Percentiles rank a stretch among this genome's conserved stretches.
Evolutionary conservation across 2,329 filamentous ascomycete species (phyloP).

Genomic region (Penicillium glabrum): DNA sequence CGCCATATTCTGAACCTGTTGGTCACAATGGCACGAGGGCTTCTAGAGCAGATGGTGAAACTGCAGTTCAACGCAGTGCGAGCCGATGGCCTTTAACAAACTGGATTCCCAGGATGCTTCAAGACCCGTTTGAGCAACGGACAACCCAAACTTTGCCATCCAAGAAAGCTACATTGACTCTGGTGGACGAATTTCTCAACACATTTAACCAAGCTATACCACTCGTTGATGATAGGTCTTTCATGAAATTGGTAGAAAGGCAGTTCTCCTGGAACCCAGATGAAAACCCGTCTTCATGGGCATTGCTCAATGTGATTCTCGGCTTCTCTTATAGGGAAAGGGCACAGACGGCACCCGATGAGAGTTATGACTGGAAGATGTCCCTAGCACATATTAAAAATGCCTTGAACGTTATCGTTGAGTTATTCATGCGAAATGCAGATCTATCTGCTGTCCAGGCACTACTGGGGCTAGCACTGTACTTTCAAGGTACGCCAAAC

Average conservation of each 20-base stretch:
- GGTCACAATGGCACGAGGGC: neutral
- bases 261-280: slow-evolving; percentile 22
- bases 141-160: slow-evolving; percentile 10
- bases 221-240: slow-evolving; percentile 8
- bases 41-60: slow-evolving; percentile 2
- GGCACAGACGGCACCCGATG: slow-evolving; percentile 5
- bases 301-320: slow-evolving; percentile 20
- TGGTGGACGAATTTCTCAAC: slow-evolving; percentile 11
- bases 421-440: slow-evolving; percentile 17
- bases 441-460: slow-evolving; percentile 21
- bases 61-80: slow-evolving; percentile 8
- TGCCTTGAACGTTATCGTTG: slow-evolving; percentile 16
- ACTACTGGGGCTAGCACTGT: slow-evolving; percentile 19
- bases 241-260: slow-evolving; percentile 11
- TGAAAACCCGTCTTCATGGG: slow-evolving; percentile 20
- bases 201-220: slow-evolving; percentile 15
- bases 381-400: slow-evolving; percentile 21
- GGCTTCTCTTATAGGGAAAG: slow-evolving; percentile 19
- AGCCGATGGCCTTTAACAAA: neutral
- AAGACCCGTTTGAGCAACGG: slow-evolving; percentile 10
- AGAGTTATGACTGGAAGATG: slow-evolving; percentile 12
- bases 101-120: slow-evolving; percentile 17
- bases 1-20: slow-evolving; percentile 1
- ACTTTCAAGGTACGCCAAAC: slow-evolving; percentile 24
- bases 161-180: slow-evolving; percentile 4